A percentile compares a stretch with the other conserved stretches of the same genome.
phyloP scores from a whole-genome alignment of 805 yeast genomes.

The Metschnikowia drakensbergensis region DNA sequence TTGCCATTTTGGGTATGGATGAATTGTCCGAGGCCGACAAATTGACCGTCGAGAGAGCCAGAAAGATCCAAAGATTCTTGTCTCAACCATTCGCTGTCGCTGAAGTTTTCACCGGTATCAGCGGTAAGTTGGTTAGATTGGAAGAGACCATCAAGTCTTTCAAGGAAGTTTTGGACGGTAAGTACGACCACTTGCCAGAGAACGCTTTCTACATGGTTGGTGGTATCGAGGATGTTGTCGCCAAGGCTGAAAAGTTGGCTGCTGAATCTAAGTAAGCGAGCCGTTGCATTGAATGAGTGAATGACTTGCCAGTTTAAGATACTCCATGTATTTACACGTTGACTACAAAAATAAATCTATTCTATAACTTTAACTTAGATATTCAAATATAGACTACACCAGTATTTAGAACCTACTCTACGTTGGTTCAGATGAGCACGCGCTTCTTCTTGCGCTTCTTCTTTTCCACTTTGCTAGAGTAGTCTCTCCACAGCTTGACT shows the following conservation, averaged over 20 bases:
- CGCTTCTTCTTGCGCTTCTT: conserved; percentile 45
- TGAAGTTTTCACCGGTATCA: conserved; percentile 99
- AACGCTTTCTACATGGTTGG: conserved; percentile 99
- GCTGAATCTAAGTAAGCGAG: conserved; percentile 69
- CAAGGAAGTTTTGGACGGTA: conserved; percentile 97
- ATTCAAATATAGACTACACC: background rate
- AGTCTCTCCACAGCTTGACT: conserved; percentile 58
- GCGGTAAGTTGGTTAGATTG: conserved; percentile 95
- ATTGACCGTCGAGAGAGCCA: conserved; percentile 99
- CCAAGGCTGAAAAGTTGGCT: conserved; percentile 99
- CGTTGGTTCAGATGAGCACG: conserved; percentile 15
- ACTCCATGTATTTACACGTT: conserved; percentile 17
- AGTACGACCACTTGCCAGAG: conserved; percentile 98
- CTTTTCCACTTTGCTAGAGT: conserved; percentile 40
- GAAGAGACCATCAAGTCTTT: conserved; percentile 92
- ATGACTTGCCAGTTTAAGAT: conserved; percentile 20
- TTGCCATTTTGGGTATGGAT: conserved; percentile 99
- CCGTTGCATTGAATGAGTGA: conserved; percentile 22
- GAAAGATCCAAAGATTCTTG: conserved; percentile 99
- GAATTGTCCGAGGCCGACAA: conserved; percentile 98
- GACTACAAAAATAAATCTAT: conserved; percentile 16
- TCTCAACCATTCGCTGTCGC: conserved; percentile 99
- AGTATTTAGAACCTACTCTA: background rate
- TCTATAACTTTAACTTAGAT: conserved; percentile 10
- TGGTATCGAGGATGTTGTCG: conserved; percentile 97